Evolutionary conservation across 169 alveolate genomes (phyloP).

Genomic region (Miamiensis avidus): DNA sequence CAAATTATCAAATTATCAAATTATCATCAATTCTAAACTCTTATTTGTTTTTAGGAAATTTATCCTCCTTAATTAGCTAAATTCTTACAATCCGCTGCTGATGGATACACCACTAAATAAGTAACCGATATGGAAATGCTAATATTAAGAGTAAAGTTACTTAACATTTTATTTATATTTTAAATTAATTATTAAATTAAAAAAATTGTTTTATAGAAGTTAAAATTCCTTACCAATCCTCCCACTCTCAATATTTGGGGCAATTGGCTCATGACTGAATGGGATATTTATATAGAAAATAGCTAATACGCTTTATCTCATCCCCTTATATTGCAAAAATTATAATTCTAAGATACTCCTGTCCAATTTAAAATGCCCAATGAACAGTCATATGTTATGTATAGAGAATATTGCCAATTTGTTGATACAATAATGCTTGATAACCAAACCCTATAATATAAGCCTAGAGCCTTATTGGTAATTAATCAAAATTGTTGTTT

Average conservation of each 20-base stretch:
- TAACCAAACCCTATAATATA: too few species aligned
- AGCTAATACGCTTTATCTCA: not conserved
- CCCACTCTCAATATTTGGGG: constrained; percentile 55
- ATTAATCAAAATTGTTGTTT: too few species aligned
- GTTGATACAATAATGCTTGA: not conserved
- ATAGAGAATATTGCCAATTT: not conserved
- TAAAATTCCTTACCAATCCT: constrained; percentile 41
- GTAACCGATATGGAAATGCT: constrained; percentile 45
- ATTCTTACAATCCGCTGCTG: constrained; percentile 64
- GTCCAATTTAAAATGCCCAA: not conserved
- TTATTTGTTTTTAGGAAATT: constrained; percentile 48
- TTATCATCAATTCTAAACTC: not conserved
- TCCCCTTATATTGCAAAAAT: not conserved
- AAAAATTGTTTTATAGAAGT: constrained; percentile 23
- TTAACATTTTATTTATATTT: not conserved
- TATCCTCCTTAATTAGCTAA: constrained; percentile 56
- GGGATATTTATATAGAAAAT: constrained; percentile 60
- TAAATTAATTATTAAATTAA: not conserved
- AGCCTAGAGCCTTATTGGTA: not conserved
- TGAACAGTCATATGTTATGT: not conserved
- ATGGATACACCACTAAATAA: constrained; percentile 53
- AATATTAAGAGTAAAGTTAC: constrained; percentile 17
- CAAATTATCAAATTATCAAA: constrained; percentile 12
- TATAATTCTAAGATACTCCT: not conserved
- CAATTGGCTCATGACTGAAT: constrained; percentile 58